These are phyloP conservation scores for Debaryomyces subglobosus DNA, from an alignment of 1,139 yeast species.

Conservation along the genomic window DNA sequence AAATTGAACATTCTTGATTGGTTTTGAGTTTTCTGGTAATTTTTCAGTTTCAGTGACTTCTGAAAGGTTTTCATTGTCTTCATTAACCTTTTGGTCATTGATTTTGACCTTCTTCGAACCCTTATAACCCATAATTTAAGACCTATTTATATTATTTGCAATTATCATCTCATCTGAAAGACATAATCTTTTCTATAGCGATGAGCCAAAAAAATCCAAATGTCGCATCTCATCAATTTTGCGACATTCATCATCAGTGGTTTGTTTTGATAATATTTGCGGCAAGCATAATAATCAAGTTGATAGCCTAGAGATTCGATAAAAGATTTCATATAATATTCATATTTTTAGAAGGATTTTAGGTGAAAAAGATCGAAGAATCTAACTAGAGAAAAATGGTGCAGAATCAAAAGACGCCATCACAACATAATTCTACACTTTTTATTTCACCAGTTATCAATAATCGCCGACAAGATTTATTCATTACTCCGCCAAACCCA, in stretches of 20 bases:
- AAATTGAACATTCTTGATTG: constrained; percentile 41
- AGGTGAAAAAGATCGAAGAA: not conserved
- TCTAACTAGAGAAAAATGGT: constrained; percentile 23
- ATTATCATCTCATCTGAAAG: not conserved
- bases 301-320: not conserved
- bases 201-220: constrained; percentile 11
- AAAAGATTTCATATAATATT: not conserved
- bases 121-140: constrained; percentile 1
- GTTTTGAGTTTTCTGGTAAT: not conserved
- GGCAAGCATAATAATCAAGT: constrained; percentile 5
- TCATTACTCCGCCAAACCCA: constrained; percentile 61
- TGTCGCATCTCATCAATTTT: constrained; percentile 6
- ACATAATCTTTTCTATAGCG: constrained; percentile 5
- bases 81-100: not conserved
- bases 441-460: constrained; percentile 63
- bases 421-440: constrained; percentile 62
- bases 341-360: not conserved
- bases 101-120: not conserved
- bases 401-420: constrained; percentile 40
- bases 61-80: not conserved
- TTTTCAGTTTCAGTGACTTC: constrained; percentile 2
- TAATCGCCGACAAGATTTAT: constrained; percentile 49
- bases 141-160: not conserved
- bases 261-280: constrained; percentile 11
- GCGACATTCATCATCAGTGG: constrained; percentile 11